Evolutionary conservation across 2,329 filamentous ascomycete genomes (phyloP).

Genomic region (Ophiostoma ips): DNA sequence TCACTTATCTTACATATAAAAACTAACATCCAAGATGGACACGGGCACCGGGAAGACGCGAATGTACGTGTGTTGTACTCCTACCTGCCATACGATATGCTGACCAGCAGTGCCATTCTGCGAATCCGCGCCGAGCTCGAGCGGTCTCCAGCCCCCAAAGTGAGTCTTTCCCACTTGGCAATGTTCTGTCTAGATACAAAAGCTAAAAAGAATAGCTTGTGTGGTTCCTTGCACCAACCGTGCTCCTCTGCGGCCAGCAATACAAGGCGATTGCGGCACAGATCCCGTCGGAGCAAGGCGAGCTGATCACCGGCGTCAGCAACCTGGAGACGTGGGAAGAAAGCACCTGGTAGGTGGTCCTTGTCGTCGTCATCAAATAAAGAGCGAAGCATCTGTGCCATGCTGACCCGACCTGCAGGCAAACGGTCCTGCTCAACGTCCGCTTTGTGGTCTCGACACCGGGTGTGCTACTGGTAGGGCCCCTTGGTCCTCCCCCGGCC

Average conservation of each 20-base stretch:
- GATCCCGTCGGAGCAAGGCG: constrained; percentile 43
- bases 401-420: constrained; percentile 29
- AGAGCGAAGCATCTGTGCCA: not conserved
- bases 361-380: too few species aligned
- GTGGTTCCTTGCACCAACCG: constrained; percentile 63
- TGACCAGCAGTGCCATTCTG: constrained; percentile 42
- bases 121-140: constrained; percentile 54
- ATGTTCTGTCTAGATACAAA: too few species aligned
- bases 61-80: constrained; percentile 44
- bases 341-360: constrained; percentile 29
- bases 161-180: constrained; percentile 20
- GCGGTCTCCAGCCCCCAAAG: constrained; percentile 37
- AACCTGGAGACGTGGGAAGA: constrained; percentile 57
- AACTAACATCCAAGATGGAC: constrained; percentile 46
- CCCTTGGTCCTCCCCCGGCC: not conserved
- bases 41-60: constrained; percentile 70
- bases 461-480: constrained; percentile 43
- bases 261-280: constrained; percentile 43
- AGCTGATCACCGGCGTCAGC: constrained; percentile 52
- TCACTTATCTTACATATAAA: not conserved
- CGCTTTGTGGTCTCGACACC: constrained; percentile 67
- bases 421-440: constrained; percentile 47
- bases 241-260: constrained; percentile 55
- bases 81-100: not conserved
- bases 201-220: too few species aligned